These are phyloP conservation scores for Neurospora intermedia DNA, from an alignment of 495 filamentous ascomycete genomes.

Conservation along the genomic window DNA sequence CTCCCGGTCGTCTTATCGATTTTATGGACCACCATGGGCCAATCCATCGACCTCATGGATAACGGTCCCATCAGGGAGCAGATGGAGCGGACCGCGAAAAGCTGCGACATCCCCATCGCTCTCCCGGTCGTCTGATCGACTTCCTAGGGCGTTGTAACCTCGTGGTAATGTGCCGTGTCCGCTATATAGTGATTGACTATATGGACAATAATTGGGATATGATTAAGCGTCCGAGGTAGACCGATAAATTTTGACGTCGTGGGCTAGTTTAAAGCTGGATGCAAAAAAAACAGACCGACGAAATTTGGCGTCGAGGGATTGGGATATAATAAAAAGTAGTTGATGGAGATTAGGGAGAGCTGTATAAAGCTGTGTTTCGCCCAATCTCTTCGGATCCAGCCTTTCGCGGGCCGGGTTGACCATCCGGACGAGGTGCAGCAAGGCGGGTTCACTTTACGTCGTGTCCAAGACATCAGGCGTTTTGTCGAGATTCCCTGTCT, in stretches of 20 bases:
- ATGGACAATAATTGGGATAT: background rate
- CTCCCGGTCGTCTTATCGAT: background rate
- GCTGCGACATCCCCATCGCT: constrained; percentile 2
- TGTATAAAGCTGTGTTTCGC: background rate
- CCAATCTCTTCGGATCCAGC: background rate
- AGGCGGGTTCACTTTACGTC: constrained; percentile 50
- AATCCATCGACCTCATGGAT: too few relatives aligned
- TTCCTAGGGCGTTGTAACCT: background rate
- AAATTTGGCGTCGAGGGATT: background rate
- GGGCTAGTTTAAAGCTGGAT: too few relatives aligned
- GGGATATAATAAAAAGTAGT: background rate
- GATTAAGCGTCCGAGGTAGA: background rate
- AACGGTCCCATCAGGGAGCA: constrained; percentile 34
- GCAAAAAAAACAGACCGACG: background rate
- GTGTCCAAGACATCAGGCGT: constrained; percentile 53
- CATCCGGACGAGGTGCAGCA: constrained; percentile 24
- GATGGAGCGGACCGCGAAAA: constrained; percentile 36
- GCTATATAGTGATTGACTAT: background rate
- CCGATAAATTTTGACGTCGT: background rate
- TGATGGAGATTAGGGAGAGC: background rate
- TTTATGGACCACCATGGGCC: too few relatives aligned
- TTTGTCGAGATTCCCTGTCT: constrained; percentile 40
- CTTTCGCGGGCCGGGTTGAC: background rate
- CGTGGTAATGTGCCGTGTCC: background rate
- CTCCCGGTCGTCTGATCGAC: background rate